phyloP scores from a whole-genome alignment of 345 rosid species.

The Gossypium thurberi region DNA sequence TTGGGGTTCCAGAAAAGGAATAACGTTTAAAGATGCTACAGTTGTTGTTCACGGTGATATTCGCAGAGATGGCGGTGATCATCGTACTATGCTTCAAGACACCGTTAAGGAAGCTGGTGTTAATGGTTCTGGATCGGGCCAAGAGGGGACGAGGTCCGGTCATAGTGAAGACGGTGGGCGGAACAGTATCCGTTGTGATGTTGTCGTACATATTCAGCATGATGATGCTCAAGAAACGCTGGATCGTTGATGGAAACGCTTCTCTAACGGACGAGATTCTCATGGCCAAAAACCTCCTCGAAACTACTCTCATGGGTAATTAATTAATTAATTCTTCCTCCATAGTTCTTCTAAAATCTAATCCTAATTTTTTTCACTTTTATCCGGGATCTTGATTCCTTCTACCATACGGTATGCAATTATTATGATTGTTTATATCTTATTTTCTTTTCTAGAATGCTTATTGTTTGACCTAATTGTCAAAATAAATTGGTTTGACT shows the following conservation, averaged over 20 bases:
- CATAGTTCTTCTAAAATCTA: background rate
- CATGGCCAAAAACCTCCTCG: slow-evolving; percentile 64
- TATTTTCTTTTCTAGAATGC: too few relatives aligned
- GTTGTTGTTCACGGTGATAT: slow-evolving; percentile 48
- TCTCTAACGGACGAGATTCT: slow-evolving; percentile 85
- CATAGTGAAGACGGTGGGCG: slow-evolving; percentile 68
- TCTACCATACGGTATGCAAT: too few relatives aligned
- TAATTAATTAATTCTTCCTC: background rate
- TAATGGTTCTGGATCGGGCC: slow-evolving; percentile 54
- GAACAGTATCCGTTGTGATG: slow-evolving; percentile 48
- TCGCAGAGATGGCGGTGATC: slow-evolving; percentile 50
- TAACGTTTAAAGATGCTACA: slow-evolving; percentile 48
- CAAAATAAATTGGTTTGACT: background rate
- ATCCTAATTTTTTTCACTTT: background rate
- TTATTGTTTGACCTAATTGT: background rate
- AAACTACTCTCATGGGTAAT: slow-evolving; percentile 87
- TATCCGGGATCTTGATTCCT: too few relatives aligned
- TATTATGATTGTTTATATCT: too few relatives aligned
- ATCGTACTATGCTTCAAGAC: slow-evolving; percentile 57
- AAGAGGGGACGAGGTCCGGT: slow-evolving; percentile 94
- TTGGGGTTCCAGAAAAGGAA: background rate
- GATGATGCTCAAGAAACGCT: slow-evolving; percentile 54
- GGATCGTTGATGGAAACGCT: slow-evolving; percentile 45
- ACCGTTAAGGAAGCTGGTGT: slow-evolving; percentile 72
- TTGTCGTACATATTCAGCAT: slow-evolving; percentile 52